Percentiles rank a stretch among this genome's conserved stretches.
Evolutionary conservation across 345 rosid genomes (phyloP).

Genomic region (Eucalyptus lansdowneana): DNA sequence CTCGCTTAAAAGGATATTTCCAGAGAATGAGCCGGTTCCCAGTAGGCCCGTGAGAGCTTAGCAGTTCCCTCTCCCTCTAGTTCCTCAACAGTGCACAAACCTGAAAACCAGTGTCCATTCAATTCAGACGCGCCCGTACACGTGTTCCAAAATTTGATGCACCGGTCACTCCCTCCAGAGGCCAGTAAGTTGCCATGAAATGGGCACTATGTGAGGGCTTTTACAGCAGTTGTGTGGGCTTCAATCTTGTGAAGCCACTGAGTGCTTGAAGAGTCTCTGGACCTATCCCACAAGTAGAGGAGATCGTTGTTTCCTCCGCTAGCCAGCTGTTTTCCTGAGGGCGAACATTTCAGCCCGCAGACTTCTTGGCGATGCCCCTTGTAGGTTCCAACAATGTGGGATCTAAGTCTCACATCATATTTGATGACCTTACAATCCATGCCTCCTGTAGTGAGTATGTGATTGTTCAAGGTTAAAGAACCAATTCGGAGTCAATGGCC

Average conservation of each 20-base stretch:
- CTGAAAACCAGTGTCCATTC: conserved; percentile 23
- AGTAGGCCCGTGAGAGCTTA: conserved; percentile 24
- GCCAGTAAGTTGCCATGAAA: conserved; percentile 22
- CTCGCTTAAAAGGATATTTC: conserved; percentile 30
- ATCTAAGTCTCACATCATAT: conserved; percentile 19
- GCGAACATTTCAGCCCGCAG: conserved; percentile 33
- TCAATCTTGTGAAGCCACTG: conserved; percentile 35
- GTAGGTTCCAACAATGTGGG: conserved; percentile 15
- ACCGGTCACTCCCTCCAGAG: conserved; percentile 19
- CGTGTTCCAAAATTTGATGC: conserved; percentile 29
- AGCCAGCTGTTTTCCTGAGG: conserved; percentile 24
- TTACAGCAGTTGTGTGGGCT: conserved; percentile 20
- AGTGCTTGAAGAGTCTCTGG: conserved; percentile 5
- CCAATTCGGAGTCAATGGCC: conserved; percentile 20
- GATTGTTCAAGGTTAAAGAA: conserved; percentile 30
- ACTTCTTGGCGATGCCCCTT: conserved; percentile 24
- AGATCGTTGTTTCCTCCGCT: conserved; percentile 30
- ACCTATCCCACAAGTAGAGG: conserved; percentile 28
- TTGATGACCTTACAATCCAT: conserved; percentile 23
- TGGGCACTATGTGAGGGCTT: conserved; percentile 36
- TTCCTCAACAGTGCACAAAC: conserved; percentile 29
- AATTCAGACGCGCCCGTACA: conserved; percentile 23
- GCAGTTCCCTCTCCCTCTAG: conserved; percentile 23
- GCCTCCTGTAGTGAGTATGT: conserved; percentile 31
- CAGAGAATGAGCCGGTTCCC: conserved; percentile 26